Base-by-base conservation (phyloP, 1,139 yeast genomes). In the Kodamaea derodonti region DNA sequence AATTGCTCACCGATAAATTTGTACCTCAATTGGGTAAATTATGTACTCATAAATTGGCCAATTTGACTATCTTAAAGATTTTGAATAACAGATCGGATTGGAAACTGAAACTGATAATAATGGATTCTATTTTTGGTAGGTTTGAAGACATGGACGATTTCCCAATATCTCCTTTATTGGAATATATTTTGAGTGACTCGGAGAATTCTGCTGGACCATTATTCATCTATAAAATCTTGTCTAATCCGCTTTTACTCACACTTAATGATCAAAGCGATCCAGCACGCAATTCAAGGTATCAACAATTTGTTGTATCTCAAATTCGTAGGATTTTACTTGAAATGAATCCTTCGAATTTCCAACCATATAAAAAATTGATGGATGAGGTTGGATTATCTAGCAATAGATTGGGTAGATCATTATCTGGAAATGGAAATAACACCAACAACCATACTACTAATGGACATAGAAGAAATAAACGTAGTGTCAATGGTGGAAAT, bases 11-110 rank as follows among this genome's bases (percentile, higher is more conserved):
- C 16, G 73, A 78, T 24, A 72, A 74, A 48, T 64, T 87, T 38
- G 56, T 80, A 33, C 81, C 87, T 3, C 70, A 78, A 48, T 66
- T 88, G 49, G 78, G 70, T 9, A 71, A 69, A 29, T 65, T 86
- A 40, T 83, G 95, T 52, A 78, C 87, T 29, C 95, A 92, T 49
- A 90, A 88, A 57, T 65, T 90, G 43, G 97, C 96, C 4, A 81
- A 88, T 36, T 67, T 87, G 51, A 86, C 95, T 0, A 73, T 92
- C 11, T 67, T 88, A 47, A 92, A 90, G 60, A 74, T 92, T 13
- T 64, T 92, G 47, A 84, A 81, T 58, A 75, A 73, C 45, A 72
- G 92, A 47, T 70, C 75, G 26, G 94, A 84, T 50, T 66, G 72
- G 31, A 62, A 58, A 12, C 82, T 87, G 30, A 79, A 84, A 42